Percentiles rank a stretch among this genome's conserved stretches.
phyloP scores from a whole-genome alignment of 495 filamentous ascomycete genomes.

The Annulohypoxylon bovei region DNA sequence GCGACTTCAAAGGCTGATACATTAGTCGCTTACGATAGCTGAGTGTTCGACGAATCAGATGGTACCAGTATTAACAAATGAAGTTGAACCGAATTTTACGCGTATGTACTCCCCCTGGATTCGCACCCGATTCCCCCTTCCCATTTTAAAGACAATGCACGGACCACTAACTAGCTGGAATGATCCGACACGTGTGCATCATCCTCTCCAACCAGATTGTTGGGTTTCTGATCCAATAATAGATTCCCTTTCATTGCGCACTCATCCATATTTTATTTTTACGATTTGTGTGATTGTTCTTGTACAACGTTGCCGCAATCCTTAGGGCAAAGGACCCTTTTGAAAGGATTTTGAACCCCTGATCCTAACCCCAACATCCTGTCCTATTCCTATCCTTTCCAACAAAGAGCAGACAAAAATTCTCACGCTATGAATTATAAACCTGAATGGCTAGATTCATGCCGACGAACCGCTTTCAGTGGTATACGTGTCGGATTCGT shows the following conservation, averaged over 20 bases:
- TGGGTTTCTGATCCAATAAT: slow-evolving; percentile 6
- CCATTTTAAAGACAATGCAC: neutral
- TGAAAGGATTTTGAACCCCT: neutral
- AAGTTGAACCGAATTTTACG: neutral
- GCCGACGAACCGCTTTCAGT: too few relatives aligned
- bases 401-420: neutral
- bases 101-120: too few relatives aligned
- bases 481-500: neutral
- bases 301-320: neutral
- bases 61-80: neutral
- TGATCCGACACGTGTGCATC: neutral
- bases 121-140: neutral
- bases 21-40: too few relatives aligned
- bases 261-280: neutral
- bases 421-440: neutral
- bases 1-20: neutral
- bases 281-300: neutral
- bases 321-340: neutral
- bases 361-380: neutral
- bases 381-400: neutral
- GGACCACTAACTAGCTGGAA: neutral
- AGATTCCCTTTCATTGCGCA: neutral
- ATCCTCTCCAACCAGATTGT: neutral
- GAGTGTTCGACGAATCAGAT: too few relatives aligned
- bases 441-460: neutral